Evolutionary conservation across 441 rosid genomes (phyloP), one percentile per base, ranked within the genome.

Genomic region (Syzygium malaccense): DNA sequence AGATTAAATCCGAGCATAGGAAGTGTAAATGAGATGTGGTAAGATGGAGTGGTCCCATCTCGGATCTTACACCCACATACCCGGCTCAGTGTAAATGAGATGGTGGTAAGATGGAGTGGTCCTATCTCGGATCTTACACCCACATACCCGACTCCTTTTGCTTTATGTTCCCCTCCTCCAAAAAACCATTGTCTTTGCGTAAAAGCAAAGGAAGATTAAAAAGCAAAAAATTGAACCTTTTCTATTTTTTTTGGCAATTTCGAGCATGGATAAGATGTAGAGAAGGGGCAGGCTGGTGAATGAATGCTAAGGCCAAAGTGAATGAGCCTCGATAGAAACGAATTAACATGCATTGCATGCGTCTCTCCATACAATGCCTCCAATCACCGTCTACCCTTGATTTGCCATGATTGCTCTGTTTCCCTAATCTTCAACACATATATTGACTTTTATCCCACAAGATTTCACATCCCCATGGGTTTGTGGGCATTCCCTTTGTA

Each of bases 121-220:
- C 94, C 93, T 88, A 87, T 90, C 91, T 92, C 55, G 92, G 94
- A 92, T 91, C 87, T 13, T 90, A 66, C 91, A 53, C 89, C 90
- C 88, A 87, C 90, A 88, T 87, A 33, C 92, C 89, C 88, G 37
- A 62, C 87, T 80, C 86, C 88, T 75, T 37, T 58, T 60, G 78
- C 88, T 89, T 71, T 28, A 89, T 87, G 89, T 55, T 88, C 86
- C 87, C 89, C 90, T 23, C 23, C 83, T 37, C 83, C 83, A 23
- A 86, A 91, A 88, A 55, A 25, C 49, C 60, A 62, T 60, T 86
- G 53, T 64, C 95, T 93, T 93, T 57, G 90, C 94, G 93, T 93
- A 86, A 87, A 92, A 94, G 94, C 93, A 62, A 93, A 92, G 95
- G 54, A 88, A 71, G 13, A 75, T 87, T 30, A 86, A 55, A 55